phyloP scores from a whole-genome alignment of 805 yeast genomes.

The Cyberlindnera xishuangbannaensis region DNA sequence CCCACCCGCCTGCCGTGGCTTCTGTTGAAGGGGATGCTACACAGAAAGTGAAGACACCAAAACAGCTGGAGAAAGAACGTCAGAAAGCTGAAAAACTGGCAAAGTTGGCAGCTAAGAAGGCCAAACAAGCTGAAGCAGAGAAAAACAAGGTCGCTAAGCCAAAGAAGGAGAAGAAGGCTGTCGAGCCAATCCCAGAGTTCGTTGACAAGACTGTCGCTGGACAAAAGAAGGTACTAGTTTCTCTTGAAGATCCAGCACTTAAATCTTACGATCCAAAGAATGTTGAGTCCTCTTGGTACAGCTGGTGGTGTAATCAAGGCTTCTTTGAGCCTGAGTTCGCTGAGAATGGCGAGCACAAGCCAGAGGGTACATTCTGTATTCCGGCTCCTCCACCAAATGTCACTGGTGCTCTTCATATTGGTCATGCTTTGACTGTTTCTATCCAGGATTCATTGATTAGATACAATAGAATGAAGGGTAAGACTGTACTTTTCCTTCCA shows the following conservation, averaged over 20 bases:
- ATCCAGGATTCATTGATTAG: conserved; percentile 92
- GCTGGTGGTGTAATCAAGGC: conserved; percentile 92
- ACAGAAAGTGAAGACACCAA: conserved; percentile 58
- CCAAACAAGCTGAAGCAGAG: conserved; percentile 57
- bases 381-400: conserved; percentile 99
- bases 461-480: conserved; percentile 95
- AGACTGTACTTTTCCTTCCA: conserved; percentile 86
- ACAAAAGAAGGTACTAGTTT: conserved; percentile 82
- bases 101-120: conserved; percentile 77
- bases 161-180: conserved; percentile 64
- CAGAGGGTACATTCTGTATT: conserved; percentile 81
- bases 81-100: conserved; percentile 85
- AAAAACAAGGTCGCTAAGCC: conserved; percentile 41
- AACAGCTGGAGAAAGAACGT: conserved; percentile 80
- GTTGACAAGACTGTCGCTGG: conserved; percentile 82
- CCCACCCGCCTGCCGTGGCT: conserved; percentile 12
- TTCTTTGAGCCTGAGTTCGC: conserved; percentile 83
- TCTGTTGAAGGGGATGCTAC: conserved; percentile 25
- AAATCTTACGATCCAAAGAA: conserved; percentile 90
- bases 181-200: conserved; percentile 76
- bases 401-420: conserved; percentile 97
- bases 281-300: conserved; percentile 96
- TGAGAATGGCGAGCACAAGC: conserved; percentile 65
- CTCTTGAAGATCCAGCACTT: conserved; percentile 86
- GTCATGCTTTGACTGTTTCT: conserved; percentile 93